Conservation (phyloP, 305 asterid genomes). For the Fraxinus dipetala region DNA sequence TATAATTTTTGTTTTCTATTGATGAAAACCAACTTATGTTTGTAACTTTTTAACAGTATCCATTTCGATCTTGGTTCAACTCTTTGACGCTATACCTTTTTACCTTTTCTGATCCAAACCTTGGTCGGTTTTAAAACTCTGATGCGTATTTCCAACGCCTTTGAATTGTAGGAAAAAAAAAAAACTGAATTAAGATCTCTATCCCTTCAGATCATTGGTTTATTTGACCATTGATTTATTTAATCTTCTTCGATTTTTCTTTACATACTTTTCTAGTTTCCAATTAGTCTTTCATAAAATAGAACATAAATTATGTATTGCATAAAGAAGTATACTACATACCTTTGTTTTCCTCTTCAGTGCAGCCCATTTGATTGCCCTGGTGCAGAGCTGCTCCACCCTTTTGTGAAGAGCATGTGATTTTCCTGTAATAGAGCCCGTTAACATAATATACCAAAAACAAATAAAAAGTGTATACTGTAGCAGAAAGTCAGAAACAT, state of each 20-base stretch:
- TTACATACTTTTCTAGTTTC: not conserved
- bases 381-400: constrained; percentile 91
- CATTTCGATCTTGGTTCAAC: not conserved
- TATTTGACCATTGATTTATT: not conserved
- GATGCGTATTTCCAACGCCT: not conserved
- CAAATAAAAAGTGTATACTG: not conserved
- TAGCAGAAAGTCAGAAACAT: not conserved
- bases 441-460: not conserved
- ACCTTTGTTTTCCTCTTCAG: constrained; percentile 87
- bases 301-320: not conserved
- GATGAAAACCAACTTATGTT: not conserved
- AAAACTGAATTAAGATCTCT: not conserved
- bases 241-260: not conserved
- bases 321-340: not conserved
- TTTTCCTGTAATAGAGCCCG: constrained; percentile 52
- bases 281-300: not conserved
- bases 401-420: constrained; percentile 99
- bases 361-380: constrained; percentile 93
- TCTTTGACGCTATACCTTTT: not conserved
- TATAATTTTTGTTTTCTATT: not conserved
- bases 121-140: not conserved
- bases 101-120: not conserved
- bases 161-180: not conserved
- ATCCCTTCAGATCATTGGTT: not conserved
- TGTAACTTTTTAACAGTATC: not conserved